Evolutionary conservation across 1,284 basidiomycete genomes (phyloP).

Genomic region (Leccinum solheimii): DNA sequence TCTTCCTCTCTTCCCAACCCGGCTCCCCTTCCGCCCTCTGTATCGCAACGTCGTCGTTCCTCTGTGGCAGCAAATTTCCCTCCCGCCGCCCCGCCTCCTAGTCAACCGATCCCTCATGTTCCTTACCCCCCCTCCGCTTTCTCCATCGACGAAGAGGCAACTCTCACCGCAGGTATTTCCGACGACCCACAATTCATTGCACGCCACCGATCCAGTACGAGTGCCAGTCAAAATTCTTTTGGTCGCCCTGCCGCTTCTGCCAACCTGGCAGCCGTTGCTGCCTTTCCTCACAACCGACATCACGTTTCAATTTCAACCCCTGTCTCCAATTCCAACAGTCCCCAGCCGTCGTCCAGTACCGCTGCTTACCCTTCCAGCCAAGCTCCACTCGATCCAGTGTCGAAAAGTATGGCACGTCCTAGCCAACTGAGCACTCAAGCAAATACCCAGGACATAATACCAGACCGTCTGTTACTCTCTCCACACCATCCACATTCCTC

Average conservation of each 20-base stretch:
- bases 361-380: constrained; percentile 36
- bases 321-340: constrained; percentile 26
- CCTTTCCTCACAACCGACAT: constrained; percentile 56
- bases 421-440: constrained; percentile 39
- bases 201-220: constrained; percentile 31
- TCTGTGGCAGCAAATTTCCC: constrained; percentile 63
- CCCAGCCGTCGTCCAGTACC: constrained; percentile 29
- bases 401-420: constrained; percentile 48
- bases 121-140: constrained; percentile 36
- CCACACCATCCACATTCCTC: constrained; percentile 39
- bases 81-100: constrained; percentile 72
- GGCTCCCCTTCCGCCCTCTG: constrained; percentile 35
- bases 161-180: constrained; percentile 8
- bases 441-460: constrained; percentile 40
- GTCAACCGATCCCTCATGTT: constrained; percentile 66
- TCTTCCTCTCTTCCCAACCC: constrained; percentile 39
- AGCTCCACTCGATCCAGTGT: constrained; percentile 54
- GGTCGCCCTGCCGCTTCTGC: constrained; percentile 54
- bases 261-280: constrained; percentile 56
- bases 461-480: constrained; percentile 47
- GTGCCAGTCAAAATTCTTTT: constrained; percentile 40
- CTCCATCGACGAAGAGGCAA: constrained; percentile 26
- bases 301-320: constrained; percentile 42
- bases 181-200: constrained; percentile 24
- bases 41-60: constrained; percentile 61